Base-by-base conservation (phyloP, 441 rosid genomes). In the Gossypium trilobum region DNA sequence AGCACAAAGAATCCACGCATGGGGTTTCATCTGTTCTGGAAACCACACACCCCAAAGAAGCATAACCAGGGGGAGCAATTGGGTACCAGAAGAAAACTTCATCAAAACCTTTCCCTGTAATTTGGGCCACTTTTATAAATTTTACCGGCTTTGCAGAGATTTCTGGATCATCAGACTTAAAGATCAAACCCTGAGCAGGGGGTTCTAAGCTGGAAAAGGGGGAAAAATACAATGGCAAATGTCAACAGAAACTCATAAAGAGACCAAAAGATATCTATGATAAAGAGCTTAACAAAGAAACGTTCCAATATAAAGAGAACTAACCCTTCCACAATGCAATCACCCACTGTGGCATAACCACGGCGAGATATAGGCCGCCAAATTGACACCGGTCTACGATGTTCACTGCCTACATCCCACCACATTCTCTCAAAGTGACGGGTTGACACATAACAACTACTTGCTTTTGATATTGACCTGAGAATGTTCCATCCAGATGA, bases 361-460 rank as follows among this genome's bases (percentile, higher is more conserved):
- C 89, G 79, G 77, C 86, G 89, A 54, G 86, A 81, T 68, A 90
- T 62, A 75, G 99, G 99, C 80, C 99, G 85, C 99, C 99, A 96
- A 83, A 96, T 85, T 71, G 99, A 96, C 72, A 91, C 87, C 9
- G 99, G 92, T 70, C 93, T 79, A 67, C 96, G 90, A 52, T 85
- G 82, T 71, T 92, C 99, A 81, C 91, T 83, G 71, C 99, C 99
- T 80, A 87, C 91, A 85, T 93, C 97, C 97, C 96, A 91, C 99
- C 99, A 96, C 70, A 96, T 84, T 85, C 98, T 91, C 87, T 93
- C 97, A 75, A 96, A 96, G 78, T 91, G 88, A 72, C 96, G 90
- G 66, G 96, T 91, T 52, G 98, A 88, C 74, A 89, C 70, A 72
- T 83, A 91, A 76, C 75, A 86, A 73, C 82, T 86, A 70, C 86